phyloP scores from a whole-genome alignment of 2,329 filamentous ascomycete genomes.

The Claviceps maximensis region DNA sequence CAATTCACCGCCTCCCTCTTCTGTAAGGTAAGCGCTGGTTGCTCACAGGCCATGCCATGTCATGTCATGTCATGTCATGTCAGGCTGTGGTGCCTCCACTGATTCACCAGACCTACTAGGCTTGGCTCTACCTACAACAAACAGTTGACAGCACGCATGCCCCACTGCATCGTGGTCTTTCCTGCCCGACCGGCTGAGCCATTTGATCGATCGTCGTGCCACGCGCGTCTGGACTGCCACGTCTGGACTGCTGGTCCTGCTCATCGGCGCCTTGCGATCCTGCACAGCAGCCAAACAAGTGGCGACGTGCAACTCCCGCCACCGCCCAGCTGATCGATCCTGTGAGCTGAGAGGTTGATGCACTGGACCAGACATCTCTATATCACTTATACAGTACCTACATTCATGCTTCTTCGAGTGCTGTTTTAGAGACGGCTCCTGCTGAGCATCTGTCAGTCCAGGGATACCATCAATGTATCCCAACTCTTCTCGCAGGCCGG shows the following conservation, averaged over 20 bases:
- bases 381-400: background rate
- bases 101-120: too few species aligned
- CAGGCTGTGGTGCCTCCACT: too few species aligned
- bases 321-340: background rate
- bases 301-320: background rate
- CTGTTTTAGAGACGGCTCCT: background rate
- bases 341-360: background rate
- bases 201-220: too few species aligned
- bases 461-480: slow-evolving; percentile 2
- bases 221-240: too few species aligned
- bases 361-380: too few species aligned
- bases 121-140: too few species aligned
- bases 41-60: too few species aligned
- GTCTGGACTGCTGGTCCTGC: too few species aligned
- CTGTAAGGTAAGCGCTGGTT: background rate
- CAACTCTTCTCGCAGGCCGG: slow-evolving; percentile 5
- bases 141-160: background rate
- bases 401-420: background rate
- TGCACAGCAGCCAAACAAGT: background rate
- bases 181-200: background rate
- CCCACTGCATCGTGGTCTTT: background rate
- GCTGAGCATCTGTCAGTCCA: background rate
- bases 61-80: too few species aligned
- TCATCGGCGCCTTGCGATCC: background rate
- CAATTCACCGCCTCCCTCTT: background rate